Conservation (phyloP, 2,329 filamentous ascomycete species). For the Lizonia empirigonia region DNA sequence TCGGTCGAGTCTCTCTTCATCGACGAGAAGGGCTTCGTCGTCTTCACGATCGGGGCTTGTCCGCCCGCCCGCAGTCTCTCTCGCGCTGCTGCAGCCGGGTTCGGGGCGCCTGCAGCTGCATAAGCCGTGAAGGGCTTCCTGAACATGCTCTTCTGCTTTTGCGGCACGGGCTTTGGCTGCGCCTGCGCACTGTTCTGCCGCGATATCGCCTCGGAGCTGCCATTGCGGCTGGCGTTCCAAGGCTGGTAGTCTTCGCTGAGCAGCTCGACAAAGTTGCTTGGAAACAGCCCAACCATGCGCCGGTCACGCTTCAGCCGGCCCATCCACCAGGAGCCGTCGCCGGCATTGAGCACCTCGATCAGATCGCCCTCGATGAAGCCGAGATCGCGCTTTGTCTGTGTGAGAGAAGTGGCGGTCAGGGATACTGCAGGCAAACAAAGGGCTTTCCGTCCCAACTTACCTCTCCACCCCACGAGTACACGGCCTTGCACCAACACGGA, state of each 20-base stretch:
- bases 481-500: slow-evolving; percentile 88
- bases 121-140: slow-evolving; percentile 71
- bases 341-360: slow-evolving; percentile 97
- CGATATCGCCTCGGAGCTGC: slow-evolving; percentile 52
- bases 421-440: slow-evolving; percentile 13
- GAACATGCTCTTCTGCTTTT: slow-evolving; percentile 62
- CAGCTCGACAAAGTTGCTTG: slow-evolving; percentile 95
- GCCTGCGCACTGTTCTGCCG: slow-evolving; percentile 56
- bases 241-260: slow-evolving; percentile 85
- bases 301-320: slow-evolving; percentile 87
- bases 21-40: slow-evolving; percentile 56
- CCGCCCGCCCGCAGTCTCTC: slow-evolving; percentile 43
- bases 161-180: slow-evolving; percentile 52
- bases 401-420: slow-evolving; percentile 26
- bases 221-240: slow-evolving; percentile 59
- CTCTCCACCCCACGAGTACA: slow-evolving; percentile 94
- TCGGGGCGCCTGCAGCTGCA: slow-evolving; percentile 51
- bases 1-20: slow-evolving; percentile 55
- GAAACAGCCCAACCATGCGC: slow-evolving; percentile 89
- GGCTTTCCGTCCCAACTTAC: slow-evolving; percentile 31
- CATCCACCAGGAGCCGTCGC: slow-evolving; percentile 98
- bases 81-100: slow-evolving; percentile 48
- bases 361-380: slow-evolving; percentile 97
- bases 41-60: slow-evolving; percentile 43
- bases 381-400: slow-evolving; percentile 81